phyloP scores from a whole-genome alignment of 257 asterid genomes.

The Phtheirospermum japonicum region DNA sequence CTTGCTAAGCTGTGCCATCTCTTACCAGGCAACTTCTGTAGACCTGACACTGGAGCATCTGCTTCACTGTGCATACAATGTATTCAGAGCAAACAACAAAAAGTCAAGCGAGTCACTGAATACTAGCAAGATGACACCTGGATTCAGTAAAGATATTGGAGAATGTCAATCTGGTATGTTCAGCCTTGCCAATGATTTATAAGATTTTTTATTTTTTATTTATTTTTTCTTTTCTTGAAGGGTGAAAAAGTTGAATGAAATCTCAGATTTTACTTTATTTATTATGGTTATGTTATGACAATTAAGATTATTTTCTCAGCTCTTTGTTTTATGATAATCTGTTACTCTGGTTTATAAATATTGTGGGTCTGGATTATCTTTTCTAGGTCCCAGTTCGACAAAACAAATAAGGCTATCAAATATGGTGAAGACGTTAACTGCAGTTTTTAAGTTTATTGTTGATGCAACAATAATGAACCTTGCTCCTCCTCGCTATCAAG shows the following conservation, averaged over 20 bases:
- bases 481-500: constrained; percentile 38
- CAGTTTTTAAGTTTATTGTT: constrained; percentile 63
- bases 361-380: constrained; percentile 22
- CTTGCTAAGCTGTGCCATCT: constrained; percentile 29
- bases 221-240: no score
- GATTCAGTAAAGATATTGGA: constrained; percentile 18
- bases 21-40: constrained; percentile 43
- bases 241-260: constrained; percentile 6
- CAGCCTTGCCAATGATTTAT: constrained; percentile 9
- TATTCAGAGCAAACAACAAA: constrained; percentile 34
- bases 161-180: constrained; percentile 43
- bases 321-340: background rate
- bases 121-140: constrained; percentile 4
- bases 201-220: constrained; percentile 6
- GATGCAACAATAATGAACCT: constrained; percentile 63
- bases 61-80: constrained; percentile 51
- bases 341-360: constrained; percentile 8
- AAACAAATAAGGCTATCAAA: constrained; percentile 35
- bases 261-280: constrained; percentile 18
- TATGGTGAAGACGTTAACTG: constrained; percentile 61
- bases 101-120: constrained; percentile 27
- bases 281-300: constrained; percentile 7
- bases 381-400: constrained; percentile 37
- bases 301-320: constrained; percentile 4
- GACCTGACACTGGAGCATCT: constrained; percentile 57